Conservation (phyloP, 2,329 filamentous ascomycete species). For the Pezicula carpinea region DNA sequence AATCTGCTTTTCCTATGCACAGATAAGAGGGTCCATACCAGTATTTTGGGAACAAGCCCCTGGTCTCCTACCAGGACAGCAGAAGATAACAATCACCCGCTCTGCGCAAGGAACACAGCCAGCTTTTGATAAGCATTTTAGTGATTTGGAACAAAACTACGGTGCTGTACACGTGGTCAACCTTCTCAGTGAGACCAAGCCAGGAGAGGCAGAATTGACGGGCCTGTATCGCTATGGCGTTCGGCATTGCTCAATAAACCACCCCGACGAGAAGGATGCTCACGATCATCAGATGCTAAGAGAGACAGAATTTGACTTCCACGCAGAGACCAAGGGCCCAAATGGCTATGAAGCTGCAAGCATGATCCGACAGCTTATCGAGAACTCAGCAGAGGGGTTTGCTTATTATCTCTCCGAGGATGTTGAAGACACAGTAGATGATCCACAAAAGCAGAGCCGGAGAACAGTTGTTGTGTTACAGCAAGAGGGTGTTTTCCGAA, state of each 20-base stretch:
- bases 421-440: conserved; percentile 36
- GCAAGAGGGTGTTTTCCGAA: conserved; percentile 93
- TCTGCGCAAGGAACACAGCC: conserved; percentile 88
- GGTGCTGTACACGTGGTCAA: conserved; percentile 92
- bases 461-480: conserved; percentile 68
- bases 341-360: conserved; percentile 87
- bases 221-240: conserved; percentile 76
- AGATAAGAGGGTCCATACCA: conserved; percentile 88
- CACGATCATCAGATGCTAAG: conserved; percentile 70
- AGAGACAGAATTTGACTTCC: conserved; percentile 91
- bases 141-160: conserved; percentile 78
- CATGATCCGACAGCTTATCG: conserved; percentile 74
- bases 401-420: conserved; percentile 88
- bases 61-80: conserved; percentile 82
- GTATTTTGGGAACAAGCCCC: conserved; percentile 96
- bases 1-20: conserved; percentile 86
- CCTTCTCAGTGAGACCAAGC: conserved; percentile 84
- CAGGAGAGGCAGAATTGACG: conserved; percentile 79
- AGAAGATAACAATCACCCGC: conserved; percentile 88
- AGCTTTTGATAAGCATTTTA: conserved; percentile 93
- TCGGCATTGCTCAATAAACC: conserved; percentile 65
- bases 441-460: conserved; percentile 33
- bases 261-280: conserved; percentile 46
- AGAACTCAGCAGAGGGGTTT: conserved; percentile 77
- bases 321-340: conserved; percentile 84